Evolutionary conservation across 2,329 filamentous ascomycete species (phyloP).

Genomic region (Phialophora tarda): DNA sequence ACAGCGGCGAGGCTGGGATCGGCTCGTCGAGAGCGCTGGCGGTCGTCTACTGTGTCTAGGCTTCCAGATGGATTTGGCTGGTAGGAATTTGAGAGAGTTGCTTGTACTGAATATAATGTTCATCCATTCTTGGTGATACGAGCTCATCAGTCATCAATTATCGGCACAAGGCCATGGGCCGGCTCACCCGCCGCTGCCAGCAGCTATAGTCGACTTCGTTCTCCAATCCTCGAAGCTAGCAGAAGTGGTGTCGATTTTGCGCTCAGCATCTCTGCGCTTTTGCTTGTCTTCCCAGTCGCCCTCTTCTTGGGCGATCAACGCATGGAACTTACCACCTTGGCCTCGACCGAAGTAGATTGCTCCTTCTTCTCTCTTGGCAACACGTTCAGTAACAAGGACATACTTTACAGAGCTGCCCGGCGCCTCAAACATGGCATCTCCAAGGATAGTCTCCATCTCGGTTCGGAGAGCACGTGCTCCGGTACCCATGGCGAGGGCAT

Average conservation of each 20-base stretch:
- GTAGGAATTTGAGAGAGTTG: conserved; percentile 1
- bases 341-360: conserved; percentile 59
- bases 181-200: conserved; percentile 39
- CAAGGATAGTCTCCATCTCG: conserved; percentile 78
- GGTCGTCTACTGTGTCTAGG: conserved; percentile 6
- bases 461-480: conserved; percentile 80
- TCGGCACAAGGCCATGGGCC: background rate
- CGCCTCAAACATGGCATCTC: conserved; percentile 81
- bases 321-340: conserved; percentile 58
- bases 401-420: conserved; percentile 70
- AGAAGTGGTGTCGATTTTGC: conserved; percentile 35
- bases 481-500: conserved; percentile 71
- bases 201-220: conserved; percentile 45
- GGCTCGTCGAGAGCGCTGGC: background rate
- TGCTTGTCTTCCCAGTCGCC: conserved; percentile 55
- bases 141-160: conserved; percentile 12
- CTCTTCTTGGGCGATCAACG: conserved; percentile 58
- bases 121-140: conserved; percentile 4
- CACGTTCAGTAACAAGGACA: conserved; percentile 73
- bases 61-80: background rate
- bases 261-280: conserved; percentile 39
- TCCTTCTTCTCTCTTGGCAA: conserved; percentile 66
- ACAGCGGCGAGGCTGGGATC: background rate
- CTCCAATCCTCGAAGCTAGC: conserved; percentile 54
- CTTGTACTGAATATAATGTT: background rate